These are phyloP conservation scores for Mycosarcoma maydis DNA, from an alignment of 1,284 basidiomycete species.

Conservation along the genomic window DNA sequence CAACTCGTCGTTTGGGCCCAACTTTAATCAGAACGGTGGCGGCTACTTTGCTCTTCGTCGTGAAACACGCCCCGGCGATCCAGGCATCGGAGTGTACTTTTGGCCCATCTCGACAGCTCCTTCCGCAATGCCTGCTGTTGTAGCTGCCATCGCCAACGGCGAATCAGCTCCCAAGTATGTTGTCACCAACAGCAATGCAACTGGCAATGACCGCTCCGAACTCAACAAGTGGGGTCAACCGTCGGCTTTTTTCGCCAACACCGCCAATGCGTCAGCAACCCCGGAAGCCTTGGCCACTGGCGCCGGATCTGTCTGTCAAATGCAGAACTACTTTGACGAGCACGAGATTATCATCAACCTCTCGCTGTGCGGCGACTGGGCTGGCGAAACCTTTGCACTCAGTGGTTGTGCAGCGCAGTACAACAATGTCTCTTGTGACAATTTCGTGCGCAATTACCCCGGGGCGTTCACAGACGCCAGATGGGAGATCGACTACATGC, in stretches of 20 bases:
- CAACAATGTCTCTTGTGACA: slow-evolving; percentile 39
- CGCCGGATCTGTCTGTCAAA: slow-evolving; percentile 30
- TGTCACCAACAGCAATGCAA: slow-evolving; percentile 40
- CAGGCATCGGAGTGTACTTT: slow-evolving; percentile 52
- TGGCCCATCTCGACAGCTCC: slow-evolving; percentile 36
- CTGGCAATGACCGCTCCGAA: slow-evolving; percentile 28
- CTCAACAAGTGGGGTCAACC: slow-evolving; percentile 48
- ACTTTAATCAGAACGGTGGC: slow-evolving; percentile 51
- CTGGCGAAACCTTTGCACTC: slow-evolving; percentile 36
- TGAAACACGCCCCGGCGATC: slow-evolving; percentile 45
- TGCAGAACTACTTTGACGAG: slow-evolving; percentile 42
- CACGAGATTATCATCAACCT: slow-evolving; percentile 60
- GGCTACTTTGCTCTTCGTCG: slow-evolving; percentile 56
- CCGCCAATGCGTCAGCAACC: slow-evolving; percentile 21
- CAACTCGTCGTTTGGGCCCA: slow-evolving; percentile 36
- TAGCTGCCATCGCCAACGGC: slow-evolving; percentile 32
- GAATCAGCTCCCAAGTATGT: slow-evolving; percentile 37
- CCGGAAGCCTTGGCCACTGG: slow-evolving; percentile 11
- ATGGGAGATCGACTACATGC: slow-evolving; percentile 59
- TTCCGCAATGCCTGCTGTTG: slow-evolving; percentile 26
- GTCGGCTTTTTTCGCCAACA: slow-evolving; percentile 51
- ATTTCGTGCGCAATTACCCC: slow-evolving; percentile 49
- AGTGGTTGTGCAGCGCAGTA: slow-evolving; percentile 27
- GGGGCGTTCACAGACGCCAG: slow-evolving; percentile 45
- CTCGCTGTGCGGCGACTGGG: slow-evolving; percentile 40